These are phyloP conservation scores for Crithidia sp. DNA, from an alignment of 208 protist species.

Conservation along the genomic window DNA sequence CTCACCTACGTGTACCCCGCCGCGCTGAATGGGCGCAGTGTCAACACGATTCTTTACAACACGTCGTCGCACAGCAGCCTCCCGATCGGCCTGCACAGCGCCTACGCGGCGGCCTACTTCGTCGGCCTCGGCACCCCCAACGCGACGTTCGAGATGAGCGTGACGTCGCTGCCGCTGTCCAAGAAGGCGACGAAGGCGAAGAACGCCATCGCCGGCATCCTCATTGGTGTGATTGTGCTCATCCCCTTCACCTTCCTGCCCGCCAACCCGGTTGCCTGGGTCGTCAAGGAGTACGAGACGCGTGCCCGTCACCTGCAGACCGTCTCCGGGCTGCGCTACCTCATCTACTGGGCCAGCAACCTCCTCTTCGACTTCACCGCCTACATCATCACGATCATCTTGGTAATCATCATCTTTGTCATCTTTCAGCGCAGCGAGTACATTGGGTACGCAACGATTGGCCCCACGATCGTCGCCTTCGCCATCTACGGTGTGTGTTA, in stretches of 20 bases:
- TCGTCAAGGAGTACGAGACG: conserved; percentile 80
- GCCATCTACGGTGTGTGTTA: conserved; percentile 52
- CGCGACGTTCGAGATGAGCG: conserved; percentile 22
- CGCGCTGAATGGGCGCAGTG: conserved; percentile 14
- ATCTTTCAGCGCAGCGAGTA: conserved; percentile 62
- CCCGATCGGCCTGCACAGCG: conserved; percentile 30
- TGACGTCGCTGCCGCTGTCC: conserved; percentile 22
- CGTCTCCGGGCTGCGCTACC: conserved; percentile 65
- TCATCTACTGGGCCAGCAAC: conserved; percentile 77
- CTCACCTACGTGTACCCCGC: conserved; percentile 23
- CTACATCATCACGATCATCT: conserved; percentile 45
- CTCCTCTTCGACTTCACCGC: conserved; percentile 64
- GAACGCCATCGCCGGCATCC: conserved; percentile 25
- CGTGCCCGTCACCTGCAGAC: conserved; percentile 79
- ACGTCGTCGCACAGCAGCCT: conserved; percentile 43
- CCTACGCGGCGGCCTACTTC: conserved; percentile 28
- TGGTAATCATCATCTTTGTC: conserved; percentile 47
- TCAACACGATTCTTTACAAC: conserved; percentile 43
- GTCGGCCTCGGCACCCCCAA: conserved; percentile 17
- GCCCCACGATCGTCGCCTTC: conserved; percentile 44
- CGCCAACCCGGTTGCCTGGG: conserved; percentile 64
- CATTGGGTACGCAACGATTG: conserved; percentile 37
- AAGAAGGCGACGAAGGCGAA: conserved; percentile 5
- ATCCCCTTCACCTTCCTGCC: conserved; percentile 79
- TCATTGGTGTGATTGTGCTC: conserved; percentile 59